Evolutionary conservation across 768 basidiomycete genomes (phyloP), one percentile per base, ranked within the genome.

Genomic region (Leccinum ochraceum): DNA sequence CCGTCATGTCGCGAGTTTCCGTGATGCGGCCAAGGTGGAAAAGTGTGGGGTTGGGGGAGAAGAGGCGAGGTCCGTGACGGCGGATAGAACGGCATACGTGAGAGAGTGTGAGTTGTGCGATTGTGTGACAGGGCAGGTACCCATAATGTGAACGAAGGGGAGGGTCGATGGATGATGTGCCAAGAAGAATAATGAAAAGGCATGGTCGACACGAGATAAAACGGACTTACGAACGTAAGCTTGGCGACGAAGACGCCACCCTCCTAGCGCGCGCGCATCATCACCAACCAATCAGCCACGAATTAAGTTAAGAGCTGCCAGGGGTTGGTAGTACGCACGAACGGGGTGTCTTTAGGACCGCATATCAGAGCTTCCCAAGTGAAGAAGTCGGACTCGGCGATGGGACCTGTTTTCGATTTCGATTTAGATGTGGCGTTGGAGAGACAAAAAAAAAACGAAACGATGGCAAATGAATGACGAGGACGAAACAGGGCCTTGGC

Each of bases 281-380:
- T 22, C 13, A 36, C 13, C 34, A 36, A 20, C 20, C 24, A 3
- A 24, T 17, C 49, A 24, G 16, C 14, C 16, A 50, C 24, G 48
- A 50, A 26, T 22, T 26, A 4, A 6, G 48, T 17, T 9, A 11
- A n/a, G 42, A 42, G 42, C 42, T 17, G 42, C 14, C 37, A 16
- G 37, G 36, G 36, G 9, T 46, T 46, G 28, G 5, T 22, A 22
- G 22, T 22, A 22, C 22, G 22, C 22, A 22, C 22, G 69, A 95
- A 97, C 2, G 95, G 95, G 37, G 95, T 98, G 63, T 94, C 95
- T 70, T 95, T 92, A 22, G 95, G 95, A 3, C 95, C 95, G 70
- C 85, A 88, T 56, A 98, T 94, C 66, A 98, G 81, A 8, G 95
- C 94, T 76, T 97, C 95, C 95, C 95, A 96, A 59, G 88, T 90